These are phyloP conservation scores for Zygnema cylindricum DNA, from an alignment of 139 green algal species.

Conservation along the genomic window DNA sequence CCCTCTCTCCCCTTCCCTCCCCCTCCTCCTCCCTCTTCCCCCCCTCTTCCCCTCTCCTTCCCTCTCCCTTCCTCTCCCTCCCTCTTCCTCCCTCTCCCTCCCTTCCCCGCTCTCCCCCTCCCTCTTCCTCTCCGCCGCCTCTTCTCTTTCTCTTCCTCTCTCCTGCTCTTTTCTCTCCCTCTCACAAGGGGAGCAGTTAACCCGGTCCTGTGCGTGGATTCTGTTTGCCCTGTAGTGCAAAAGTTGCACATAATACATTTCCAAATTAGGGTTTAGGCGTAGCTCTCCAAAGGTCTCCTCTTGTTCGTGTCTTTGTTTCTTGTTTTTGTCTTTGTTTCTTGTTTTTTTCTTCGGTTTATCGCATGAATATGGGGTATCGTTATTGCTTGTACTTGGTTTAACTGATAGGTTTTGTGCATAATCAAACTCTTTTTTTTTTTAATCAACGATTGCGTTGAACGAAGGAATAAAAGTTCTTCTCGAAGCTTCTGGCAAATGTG, in stretches of 20 bases:
- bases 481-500: too few species aligned
- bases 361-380: too few species aligned
- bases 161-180: background rate
- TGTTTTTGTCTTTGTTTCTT: background rate
- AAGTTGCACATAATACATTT: background rate
- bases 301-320: background rate
- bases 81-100: background rate
- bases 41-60: background rate
- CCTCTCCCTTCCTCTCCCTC: background rate
- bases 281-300: background rate
- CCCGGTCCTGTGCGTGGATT: too few species aligned
- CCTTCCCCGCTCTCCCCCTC: background rate
- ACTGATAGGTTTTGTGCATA: too few species aligned
- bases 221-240: too few species aligned
- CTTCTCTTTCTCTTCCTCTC: background rate
- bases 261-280: background rate
- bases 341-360: background rate
- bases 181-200: background rate
- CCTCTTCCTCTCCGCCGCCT: background rate
- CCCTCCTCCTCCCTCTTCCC: background rate
- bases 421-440: too few species aligned
- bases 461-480: too few species aligned
- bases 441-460: too few species aligned
- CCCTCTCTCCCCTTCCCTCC: background rate
- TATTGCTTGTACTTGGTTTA: too few species aligned